These are phyloP conservation scores for Dinochytrium kinnereticum DNA, from an alignment of 371 early-diverging fungal genomes.

Conservation along the genomic window DNA sequence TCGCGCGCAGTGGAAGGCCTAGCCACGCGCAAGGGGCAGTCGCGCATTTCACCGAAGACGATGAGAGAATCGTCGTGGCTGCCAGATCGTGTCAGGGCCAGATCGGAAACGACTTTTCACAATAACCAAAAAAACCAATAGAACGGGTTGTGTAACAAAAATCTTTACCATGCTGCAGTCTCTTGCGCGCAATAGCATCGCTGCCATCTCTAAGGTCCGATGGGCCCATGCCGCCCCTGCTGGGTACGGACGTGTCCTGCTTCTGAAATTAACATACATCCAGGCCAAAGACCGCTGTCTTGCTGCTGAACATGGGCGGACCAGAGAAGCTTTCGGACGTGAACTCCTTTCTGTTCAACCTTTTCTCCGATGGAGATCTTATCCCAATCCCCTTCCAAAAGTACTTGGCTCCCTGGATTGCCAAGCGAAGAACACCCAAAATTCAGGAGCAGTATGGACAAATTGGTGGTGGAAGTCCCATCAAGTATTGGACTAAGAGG, in stretches of 20 bases:
- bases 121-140: too few relatives aligned
- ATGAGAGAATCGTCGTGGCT: conserved; percentile 58
- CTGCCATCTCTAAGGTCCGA: neutral
- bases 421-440: conserved; percentile 82
- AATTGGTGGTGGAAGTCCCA: conserved; percentile 96
- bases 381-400: conserved; percentile 86
- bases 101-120: conserved; percentile 44
- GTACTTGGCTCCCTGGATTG: conserved; percentile 75
- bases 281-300: conserved; percentile 69
- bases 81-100: conserved; percentile 61
- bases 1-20: conserved; percentile 28
- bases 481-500: conserved; percentile 84
- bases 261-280: too few relatives aligned
- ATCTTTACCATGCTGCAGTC: too few relatives aligned
- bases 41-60: conserved; percentile 24
- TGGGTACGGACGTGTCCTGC: too few relatives aligned
- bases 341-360: conserved; percentile 75
- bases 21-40: neutral
- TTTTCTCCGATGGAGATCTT: conserved; percentile 94
- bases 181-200: neutral
- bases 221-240: neutral
- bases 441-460: conserved; percentile 88
- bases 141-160: too few relatives aligned
- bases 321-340: conserved; percentile 82
- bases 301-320: conserved; percentile 95